These are phyloP conservation scores for Thamnidium elegans DNA, from an alignment of 192 early-diverging fungal species.

Conservation along the genomic window DNA sequence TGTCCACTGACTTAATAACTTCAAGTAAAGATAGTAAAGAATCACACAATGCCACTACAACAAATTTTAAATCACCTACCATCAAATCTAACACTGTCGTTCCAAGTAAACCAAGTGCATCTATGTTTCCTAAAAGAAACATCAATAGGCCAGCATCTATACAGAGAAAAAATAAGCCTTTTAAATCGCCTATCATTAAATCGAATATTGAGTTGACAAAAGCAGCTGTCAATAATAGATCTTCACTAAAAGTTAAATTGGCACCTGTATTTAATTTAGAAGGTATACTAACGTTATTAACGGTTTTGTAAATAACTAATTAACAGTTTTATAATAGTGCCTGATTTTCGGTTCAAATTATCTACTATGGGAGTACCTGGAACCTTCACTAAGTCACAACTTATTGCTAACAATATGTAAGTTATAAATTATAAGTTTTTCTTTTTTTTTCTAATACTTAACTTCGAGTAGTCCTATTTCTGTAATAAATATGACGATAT, in stretches of 20 bases:
- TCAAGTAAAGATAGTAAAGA: too few species aligned
- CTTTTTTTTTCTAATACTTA: too few species aligned
- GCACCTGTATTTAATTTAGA: conserved; percentile 18
- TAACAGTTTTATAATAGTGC: background rate
- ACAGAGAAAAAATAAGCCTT: conserved; percentile 10
- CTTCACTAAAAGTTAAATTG: background rate
- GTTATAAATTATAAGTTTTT: background rate
- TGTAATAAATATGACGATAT: conserved; percentile 29
- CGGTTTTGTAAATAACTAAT: background rate
- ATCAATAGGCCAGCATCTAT: background rate
- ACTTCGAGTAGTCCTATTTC: too few species aligned
- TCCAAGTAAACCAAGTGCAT: background rate
- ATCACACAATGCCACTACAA: too few species aligned
- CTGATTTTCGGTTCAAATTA: background rate
- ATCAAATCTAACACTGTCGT: too few species aligned
- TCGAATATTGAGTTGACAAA: conserved; percentile 13
- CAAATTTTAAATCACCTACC: too few species aligned
- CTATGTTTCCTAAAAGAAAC: background rate
- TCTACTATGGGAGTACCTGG: conserved; percentile 4
- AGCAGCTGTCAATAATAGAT: conserved; percentile 7
- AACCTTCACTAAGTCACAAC: background rate
- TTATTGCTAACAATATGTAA: conserved; percentile 10
- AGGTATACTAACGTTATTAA: background rate
- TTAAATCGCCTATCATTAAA: conserved; percentile 25
- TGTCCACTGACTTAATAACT: too few species aligned